Percentiles rank a stretch among this genome's conserved stretches.
Conservation (phyloP, 73 alveolate species). For the Urostyla sp. region DNA sequence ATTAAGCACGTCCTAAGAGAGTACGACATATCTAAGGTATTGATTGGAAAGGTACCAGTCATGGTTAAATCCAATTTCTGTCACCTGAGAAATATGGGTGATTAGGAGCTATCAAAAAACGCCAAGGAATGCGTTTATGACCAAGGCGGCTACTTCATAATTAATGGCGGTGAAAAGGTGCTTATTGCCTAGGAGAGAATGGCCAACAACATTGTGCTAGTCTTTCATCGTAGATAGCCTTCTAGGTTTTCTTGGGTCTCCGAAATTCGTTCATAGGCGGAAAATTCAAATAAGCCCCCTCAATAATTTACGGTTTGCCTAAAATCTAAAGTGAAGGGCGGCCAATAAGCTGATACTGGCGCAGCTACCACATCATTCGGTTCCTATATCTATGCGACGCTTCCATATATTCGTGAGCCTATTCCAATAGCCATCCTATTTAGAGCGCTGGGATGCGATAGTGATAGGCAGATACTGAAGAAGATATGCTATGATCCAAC, state of each 20-base stretch:
- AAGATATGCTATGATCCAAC: conserved; percentile 87
- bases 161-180: conserved; percentile 98
- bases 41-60: conserved; percentile 91
- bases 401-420: conserved; percentile 90
- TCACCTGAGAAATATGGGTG: conserved; percentile 66
- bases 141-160: conserved; percentile 98
- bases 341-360: conserved; percentile 18
- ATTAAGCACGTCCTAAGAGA: neutral
- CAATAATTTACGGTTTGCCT: conserved; percentile 76
- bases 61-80: conserved; percentile 93
- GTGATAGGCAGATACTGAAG: conserved; percentile 92
- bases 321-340: conserved; percentile 67
- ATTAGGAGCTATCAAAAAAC: conserved; percentile 69
- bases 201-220: conserved; percentile 98
- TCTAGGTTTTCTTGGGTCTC: conserved; percentile 91
- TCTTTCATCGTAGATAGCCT: conserved; percentile 90
- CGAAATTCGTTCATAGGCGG: conserved; percentile 86
- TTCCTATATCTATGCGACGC: conserved; percentile 77
- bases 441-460: conserved; percentile 93
- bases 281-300: conserved; percentile 83
- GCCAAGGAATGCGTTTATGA: conserved; percentile 91
- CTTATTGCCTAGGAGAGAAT: conserved; percentile 97
- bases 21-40: neutral
- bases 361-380: no score
- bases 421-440: conserved; percentile 92